Evolutionary conservation across 345 rosid genomes (phyloP).

Genomic region (Salix udensis): DNA sequence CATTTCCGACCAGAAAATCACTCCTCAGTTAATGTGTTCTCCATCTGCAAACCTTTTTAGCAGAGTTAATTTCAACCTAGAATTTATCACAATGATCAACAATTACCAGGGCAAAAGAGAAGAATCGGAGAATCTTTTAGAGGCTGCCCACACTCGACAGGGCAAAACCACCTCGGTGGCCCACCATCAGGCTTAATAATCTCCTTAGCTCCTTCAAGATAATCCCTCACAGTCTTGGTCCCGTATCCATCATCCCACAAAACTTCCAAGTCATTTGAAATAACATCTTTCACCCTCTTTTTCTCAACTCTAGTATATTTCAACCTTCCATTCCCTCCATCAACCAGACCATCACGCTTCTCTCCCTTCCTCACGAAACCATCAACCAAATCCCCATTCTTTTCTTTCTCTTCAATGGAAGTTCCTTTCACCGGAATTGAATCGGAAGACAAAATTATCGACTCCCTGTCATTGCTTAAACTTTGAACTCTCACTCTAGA

Average conservation of each 20-base stretch:
- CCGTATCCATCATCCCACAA: slow-evolving; percentile 94
- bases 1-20: neutral
- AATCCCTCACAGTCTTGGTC: slow-evolving; percentile 54
- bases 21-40: neutral
- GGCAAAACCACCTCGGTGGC: slow-evolving; percentile 87
- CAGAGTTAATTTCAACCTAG: neutral
- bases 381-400: slow-evolving; percentile 7
- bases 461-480: slow-evolving; percentile 25
- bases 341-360: slow-evolving; percentile 12
- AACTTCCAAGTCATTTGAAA: slow-evolving; percentile 40
- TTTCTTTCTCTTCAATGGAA: slow-evolving; percentile 28
- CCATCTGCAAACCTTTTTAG: neutral
- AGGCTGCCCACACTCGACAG: slow-evolving; percentile 70
- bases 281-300: slow-evolving; percentile 28
- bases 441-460: slow-evolving; percentile 31
- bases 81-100: neutral
- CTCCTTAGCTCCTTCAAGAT: slow-evolving; percentile 50
- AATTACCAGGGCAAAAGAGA: slow-evolving; percentile 74
- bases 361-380: neutral
- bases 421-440: slow-evolving; percentile 35
- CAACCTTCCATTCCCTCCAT: slow-evolving; percentile 33
- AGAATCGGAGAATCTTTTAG: slow-evolving; percentile 59
- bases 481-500: slow-evolving; percentile 49
- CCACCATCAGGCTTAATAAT: slow-evolving; percentile 66
- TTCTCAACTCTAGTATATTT: slow-evolving; percentile 20